A percentile compares a stretch with the other conserved stretches of the same genome.
Conservation (phyloP, 139 green algal genomes). For the Coelastrella sp. region DNA sequence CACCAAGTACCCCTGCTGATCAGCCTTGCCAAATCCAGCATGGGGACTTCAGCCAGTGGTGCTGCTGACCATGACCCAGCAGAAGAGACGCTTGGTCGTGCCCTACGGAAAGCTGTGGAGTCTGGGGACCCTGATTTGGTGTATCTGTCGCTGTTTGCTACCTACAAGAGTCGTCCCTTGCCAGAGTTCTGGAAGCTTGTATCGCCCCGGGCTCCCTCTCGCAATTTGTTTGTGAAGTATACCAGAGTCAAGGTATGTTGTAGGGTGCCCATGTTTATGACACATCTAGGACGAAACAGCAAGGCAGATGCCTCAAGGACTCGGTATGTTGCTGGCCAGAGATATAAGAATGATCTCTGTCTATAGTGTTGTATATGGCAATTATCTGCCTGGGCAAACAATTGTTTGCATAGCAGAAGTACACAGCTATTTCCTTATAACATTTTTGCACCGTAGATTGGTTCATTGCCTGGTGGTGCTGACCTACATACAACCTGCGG, state of each 20-base stretch:
- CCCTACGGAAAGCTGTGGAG: slow-evolving; percentile 79
- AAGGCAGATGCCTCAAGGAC: too few relatives aligned
- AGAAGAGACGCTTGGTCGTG: slow-evolving; percentile 57
- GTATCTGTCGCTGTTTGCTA: slow-evolving; percentile 76
- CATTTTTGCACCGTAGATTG: too few relatives aligned
- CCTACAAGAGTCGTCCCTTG: slow-evolving; percentile 55
- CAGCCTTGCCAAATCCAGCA: slow-evolving; percentile 46
- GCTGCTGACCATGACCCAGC: neutral
- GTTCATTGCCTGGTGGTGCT: too few relatives aligned
- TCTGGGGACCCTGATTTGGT: slow-evolving; percentile 89
- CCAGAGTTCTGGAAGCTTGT: slow-evolving; percentile 71
- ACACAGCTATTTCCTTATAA: too few relatives aligned
- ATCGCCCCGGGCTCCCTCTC: slow-evolving; percentile 46
- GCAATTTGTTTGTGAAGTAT: slow-evolving; percentile 78
- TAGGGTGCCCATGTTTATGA: too few relatives aligned
- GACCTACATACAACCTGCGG: too few relatives aligned
- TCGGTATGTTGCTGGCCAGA: too few relatives aligned
- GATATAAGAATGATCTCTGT: too few relatives aligned
- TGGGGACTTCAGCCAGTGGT: neutral
- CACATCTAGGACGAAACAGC: too few relatives aligned
- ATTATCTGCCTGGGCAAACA: too few relatives aligned
- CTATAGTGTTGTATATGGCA: too few relatives aligned
- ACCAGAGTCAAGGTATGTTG: slow-evolving; percentile 64
- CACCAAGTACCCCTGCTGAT: slow-evolving; percentile 67
- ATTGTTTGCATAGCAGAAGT: too few relatives aligned